Conservation (phyloP, 1,284 basidiomycete species). For the Pascua sp. region DNA sequence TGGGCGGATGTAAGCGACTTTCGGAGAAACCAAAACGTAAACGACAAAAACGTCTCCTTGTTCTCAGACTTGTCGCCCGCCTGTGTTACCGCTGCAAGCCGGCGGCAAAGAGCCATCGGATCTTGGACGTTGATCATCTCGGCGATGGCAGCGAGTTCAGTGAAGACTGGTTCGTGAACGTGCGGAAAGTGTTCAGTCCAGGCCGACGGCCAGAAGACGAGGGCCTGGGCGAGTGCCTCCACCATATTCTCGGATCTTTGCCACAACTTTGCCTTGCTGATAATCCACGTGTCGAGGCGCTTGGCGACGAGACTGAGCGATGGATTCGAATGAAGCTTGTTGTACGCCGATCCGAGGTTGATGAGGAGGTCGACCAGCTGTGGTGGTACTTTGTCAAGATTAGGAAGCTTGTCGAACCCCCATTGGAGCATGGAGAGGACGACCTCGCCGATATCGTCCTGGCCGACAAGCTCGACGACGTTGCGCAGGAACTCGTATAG, state of each 20-base stretch:
- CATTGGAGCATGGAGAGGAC: constrained; percentile 74
- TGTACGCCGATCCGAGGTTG: constrained; percentile 23
- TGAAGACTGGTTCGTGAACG: constrained; percentile 10
- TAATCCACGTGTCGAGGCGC: constrained; percentile 6
- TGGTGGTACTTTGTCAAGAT: neutral
- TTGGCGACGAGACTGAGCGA: neutral
- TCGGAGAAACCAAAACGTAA: constrained; percentile 78
- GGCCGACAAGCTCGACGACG: constrained; percentile 61
- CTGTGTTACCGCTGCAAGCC: constrained; percentile 1
- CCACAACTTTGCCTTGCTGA: constrained; percentile 15
- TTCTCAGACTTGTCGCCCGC: neutral
- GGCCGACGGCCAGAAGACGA: constrained; percentile 30
- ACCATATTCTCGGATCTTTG: neutral
- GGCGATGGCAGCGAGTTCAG: constrained; percentile 12
- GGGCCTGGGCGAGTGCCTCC: constrained; percentile 18
- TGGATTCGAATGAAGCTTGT: neutral
- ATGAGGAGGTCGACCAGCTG: constrained; percentile 27
- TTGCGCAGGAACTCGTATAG: constrained; percentile 67
- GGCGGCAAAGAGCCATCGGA: constrained; percentile 22
- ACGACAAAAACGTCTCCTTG: constrained; percentile 20
- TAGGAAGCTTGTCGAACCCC: constrained; percentile 56
- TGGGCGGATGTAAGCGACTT: constrained; percentile 61
- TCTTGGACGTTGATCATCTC: constrained; percentile 6
- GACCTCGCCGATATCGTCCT: constrained; percentile 64
- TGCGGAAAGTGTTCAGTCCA: constrained; percentile 10